phyloP scores from a whole-genome alignment of 208 protist species.

The Crithidia expoeki region DNA sequence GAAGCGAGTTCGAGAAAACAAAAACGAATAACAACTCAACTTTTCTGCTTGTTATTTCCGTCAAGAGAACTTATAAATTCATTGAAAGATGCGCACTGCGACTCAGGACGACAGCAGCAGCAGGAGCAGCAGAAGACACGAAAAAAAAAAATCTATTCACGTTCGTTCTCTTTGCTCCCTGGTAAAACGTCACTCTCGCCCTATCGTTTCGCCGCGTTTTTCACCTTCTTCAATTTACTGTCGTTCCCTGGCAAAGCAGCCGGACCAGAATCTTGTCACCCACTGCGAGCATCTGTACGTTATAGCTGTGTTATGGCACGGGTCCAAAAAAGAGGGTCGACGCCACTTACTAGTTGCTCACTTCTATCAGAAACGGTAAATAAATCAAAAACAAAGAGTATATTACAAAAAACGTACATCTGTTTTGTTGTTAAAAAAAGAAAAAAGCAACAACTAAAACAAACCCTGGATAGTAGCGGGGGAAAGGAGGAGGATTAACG shows the following conservation, averaged over 20 bases:
- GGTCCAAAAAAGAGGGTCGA: neutral
- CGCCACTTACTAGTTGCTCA: neutral
- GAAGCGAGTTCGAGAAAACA: neutral
- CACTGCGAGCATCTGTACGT: neutral
- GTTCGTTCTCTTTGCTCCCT: no score
- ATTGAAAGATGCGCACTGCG: neutral
- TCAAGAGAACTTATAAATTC: neutral
- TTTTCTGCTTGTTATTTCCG: neutral
- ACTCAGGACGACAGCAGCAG: neutral
- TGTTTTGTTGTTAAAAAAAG: slow-evolving; percentile 8
- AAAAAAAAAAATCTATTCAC: neutral
- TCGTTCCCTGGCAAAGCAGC: no score
- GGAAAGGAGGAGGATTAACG: no score
- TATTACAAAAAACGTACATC: neutral
- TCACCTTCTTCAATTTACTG: neutral
- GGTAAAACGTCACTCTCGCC: neutral
- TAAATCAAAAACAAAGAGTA: slow-evolving; percentile 3
- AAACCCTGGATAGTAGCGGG: neutral
- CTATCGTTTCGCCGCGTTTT: neutral
- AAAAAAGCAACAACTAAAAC: neutral
- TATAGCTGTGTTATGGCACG: neutral
- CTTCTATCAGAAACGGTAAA: neutral
- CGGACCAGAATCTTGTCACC: neutral
- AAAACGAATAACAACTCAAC: neutral
- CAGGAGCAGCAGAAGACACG: neutral